Conservation (phyloP, 495 filamentous ascomycete genomes). For the Xylaria telfairii region DNA sequence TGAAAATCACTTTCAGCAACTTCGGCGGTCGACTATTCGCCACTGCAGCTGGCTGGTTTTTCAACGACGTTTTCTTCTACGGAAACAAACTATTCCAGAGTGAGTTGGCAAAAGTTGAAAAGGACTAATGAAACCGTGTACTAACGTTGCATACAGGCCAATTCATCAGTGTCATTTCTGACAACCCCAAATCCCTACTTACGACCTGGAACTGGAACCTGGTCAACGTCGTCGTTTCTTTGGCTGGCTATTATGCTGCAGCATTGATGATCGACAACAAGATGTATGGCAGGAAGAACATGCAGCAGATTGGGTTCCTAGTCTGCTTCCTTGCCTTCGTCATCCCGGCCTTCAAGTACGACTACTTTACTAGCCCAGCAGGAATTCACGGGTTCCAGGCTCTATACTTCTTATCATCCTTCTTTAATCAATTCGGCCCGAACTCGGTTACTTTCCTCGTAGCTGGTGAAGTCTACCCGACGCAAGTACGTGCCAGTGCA, state of each 20-base stretch:
- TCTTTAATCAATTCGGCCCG: slow-evolving; percentile 97
- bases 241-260: slow-evolving; percentile 81
- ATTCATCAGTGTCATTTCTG: slow-evolving; percentile 78
- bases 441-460: slow-evolving; percentile 92
- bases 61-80: slow-evolving; percentile 96
- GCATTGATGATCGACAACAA: slow-evolving; percentile 87
- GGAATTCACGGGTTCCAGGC: slow-evolving; percentile 83
- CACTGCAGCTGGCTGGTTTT: slow-evolving; percentile 84
- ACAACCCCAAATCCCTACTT: slow-evolving; percentile 68
- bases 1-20: slow-evolving; percentile 73
- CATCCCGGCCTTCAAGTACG: slow-evolving; percentile 81
- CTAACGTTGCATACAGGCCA: slow-evolving; percentile 47
- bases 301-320: slow-evolving; percentile 90
- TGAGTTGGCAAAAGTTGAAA: slow-evolving; percentile 10
- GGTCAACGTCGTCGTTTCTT: slow-evolving; percentile 81
- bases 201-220: slow-evolving; percentile 88
- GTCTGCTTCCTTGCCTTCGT: slow-evolving; percentile 87
- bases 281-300: slow-evolving; percentile 87
- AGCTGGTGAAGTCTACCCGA: slow-evolving; percentile 89
- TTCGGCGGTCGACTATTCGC: slow-evolving; percentile 86
- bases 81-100: slow-evolving; percentile 96
- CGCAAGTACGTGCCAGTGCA: slow-evolving; percentile 85
- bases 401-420: slow-evolving; percentile 90
- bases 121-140: neutral
- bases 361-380: slow-evolving; percentile 70